phyloP scores from a whole-genome alignment of 108 stramenopile species.

The Seminavis robusta region DNA sequence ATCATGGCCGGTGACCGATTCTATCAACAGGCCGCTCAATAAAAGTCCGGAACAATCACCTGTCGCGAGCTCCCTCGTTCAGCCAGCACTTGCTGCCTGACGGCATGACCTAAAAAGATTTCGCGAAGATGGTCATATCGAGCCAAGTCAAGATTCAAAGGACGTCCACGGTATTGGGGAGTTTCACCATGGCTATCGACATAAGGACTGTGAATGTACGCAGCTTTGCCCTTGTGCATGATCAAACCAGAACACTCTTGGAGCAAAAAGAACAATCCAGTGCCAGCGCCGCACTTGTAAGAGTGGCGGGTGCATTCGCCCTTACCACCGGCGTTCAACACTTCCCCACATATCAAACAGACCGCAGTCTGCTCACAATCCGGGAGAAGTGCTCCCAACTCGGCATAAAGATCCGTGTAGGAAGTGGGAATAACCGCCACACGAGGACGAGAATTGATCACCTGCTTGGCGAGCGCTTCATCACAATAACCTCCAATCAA shows the following conservation, averaged over 20 bases:
- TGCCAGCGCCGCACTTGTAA: conserved; percentile 82
- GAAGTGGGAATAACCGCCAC: conserved; percentile 67
- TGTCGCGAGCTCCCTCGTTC: conserved; percentile 69
- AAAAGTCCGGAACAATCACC: conserved; percentile 66
- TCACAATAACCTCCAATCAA: conserved; percentile 42
- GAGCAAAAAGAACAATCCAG: conserved; percentile 90
- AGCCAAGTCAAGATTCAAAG: conserved; percentile 69
- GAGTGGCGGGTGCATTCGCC: conserved; percentile 90
- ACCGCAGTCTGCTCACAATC: conserved; percentile 81
- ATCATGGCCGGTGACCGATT: too few relatives aligned
- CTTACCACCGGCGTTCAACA: conserved; percentile 79
- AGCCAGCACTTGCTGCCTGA: conserved; percentile 63
- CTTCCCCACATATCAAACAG: conserved; percentile 83
- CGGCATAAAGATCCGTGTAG: conserved; percentile 86
- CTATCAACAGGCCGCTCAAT: too few relatives aligned
- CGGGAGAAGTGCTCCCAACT: conserved; percentile 61
- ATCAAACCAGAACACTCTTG: conserved; percentile 89
- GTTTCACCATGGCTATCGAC: conserved; percentile 94
- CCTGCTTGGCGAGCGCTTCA: neutral
- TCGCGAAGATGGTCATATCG: conserved; percentile 67
- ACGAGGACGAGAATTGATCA: conserved; percentile 31
- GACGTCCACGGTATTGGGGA: conserved; percentile 81
- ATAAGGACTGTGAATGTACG: conserved; percentile 90
- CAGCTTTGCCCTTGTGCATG: conserved; percentile 82
- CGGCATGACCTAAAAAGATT: conserved; percentile 63